These are phyloP conservation scores for Heterococcus sp. DNA, from an alignment of 108 stramenopile species.

Conservation along the genomic window DNA sequence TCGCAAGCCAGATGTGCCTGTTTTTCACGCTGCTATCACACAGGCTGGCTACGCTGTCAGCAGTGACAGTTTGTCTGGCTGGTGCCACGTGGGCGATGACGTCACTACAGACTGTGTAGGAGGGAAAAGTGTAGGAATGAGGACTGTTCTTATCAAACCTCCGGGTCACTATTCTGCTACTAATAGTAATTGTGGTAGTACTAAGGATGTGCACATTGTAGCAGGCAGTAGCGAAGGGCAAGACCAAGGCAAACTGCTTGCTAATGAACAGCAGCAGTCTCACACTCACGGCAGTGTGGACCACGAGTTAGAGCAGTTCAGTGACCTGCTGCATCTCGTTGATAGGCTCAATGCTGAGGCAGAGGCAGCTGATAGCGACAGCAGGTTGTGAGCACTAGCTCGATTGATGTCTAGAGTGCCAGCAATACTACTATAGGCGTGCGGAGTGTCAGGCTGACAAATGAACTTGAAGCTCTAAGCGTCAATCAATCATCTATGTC, in stretches of 20 bases:
- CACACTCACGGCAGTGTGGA: too few species aligned
- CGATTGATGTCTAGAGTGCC: too few species aligned
- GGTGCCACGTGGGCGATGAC: constrained; percentile 43
- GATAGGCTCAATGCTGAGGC: not conserved
- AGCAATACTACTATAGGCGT: too few species aligned
- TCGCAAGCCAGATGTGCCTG: constrained; percentile 41
- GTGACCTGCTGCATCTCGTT: not conserved
- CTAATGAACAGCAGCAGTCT: not conserved
- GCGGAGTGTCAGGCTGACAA: too few species aligned
- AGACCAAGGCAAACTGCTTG: too few species aligned
- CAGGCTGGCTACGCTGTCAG: too few species aligned
- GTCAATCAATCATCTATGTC: too few species aligned
- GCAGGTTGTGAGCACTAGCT: too few species aligned
- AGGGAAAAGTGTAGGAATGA: not conserved
- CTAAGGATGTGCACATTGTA: not conserved
- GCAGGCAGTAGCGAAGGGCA: not conserved
- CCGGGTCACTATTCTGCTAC: not conserved
- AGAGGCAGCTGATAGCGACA: not conserved
- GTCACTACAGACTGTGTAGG: constrained; percentile 39
- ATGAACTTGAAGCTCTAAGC: too few species aligned
- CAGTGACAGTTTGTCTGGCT: constrained; percentile 21
- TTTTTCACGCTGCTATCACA: too few species aligned
- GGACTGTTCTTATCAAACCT: not conserved
- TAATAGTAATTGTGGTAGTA: not conserved
- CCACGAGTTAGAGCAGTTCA: not conserved